Evolutionary conservation across 805 yeast genomes (phyloP).

Genomic region (Metschnikowia vanudenii): DNA sequence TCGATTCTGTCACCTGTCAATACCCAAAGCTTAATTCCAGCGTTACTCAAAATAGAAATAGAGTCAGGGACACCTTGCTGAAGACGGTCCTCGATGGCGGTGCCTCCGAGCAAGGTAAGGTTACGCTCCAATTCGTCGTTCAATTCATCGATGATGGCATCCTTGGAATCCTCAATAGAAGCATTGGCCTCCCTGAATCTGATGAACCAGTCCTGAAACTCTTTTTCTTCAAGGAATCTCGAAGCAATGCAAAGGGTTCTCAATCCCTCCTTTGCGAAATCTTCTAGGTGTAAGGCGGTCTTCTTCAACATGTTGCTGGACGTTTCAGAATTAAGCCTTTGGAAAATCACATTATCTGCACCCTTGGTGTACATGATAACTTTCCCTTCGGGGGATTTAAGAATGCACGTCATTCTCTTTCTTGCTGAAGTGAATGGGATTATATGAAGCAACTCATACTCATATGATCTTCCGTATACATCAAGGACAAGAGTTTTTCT

Average conservation of each 20-base stretch:
- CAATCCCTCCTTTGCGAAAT: constrained; percentile 73
- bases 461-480: constrained; percentile 44
- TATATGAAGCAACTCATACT: constrained; percentile 51
- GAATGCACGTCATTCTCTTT: constrained; percentile 75
- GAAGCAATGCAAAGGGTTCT: constrained; percentile 73
- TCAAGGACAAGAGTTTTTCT: constrained; percentile 46
- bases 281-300: constrained; percentile 64
- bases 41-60: constrained; percentile 60
- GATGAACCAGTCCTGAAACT: constrained; percentile 53
- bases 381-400: constrained; percentile 43
- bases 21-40: constrained; percentile 82
- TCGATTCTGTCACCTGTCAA: constrained; percentile 81
- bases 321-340: constrained; percentile 35
- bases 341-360: constrained; percentile 70
- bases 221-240: constrained; percentile 43
- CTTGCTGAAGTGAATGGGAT: constrained; percentile 69
- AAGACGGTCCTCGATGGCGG: constrained; percentile 77
- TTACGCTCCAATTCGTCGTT: constrained; percentile 60
- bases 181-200: constrained; percentile 59
- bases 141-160: constrained; percentile 50
- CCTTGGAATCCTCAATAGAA: constrained; percentile 55
- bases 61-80: constrained; percentile 80
- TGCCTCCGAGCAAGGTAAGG: constrained; percentile 65
- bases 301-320: constrained; percentile 48
- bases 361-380: constrained; percentile 62